A percentile compares a stretch with the other conserved stretches of the same genome.
Evolutionary conservation across 148 eudicot species (phyloP).

Genomic region (Silene latifolia): DNA sequence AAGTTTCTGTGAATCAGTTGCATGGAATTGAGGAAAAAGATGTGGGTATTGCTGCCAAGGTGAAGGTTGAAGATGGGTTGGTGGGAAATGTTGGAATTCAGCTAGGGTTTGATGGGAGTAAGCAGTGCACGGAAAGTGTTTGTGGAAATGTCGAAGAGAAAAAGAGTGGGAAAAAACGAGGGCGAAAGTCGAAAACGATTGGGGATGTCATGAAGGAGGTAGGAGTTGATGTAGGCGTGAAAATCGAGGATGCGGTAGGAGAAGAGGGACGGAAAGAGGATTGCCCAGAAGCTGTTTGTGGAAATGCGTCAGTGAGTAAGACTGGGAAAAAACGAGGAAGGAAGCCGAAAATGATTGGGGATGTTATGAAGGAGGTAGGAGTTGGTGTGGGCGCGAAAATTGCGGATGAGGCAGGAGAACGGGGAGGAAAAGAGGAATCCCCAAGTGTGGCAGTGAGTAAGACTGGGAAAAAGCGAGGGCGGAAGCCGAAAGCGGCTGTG

Average conservation of each 20-base stretch:
- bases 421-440: not conserved
- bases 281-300: slow-evolving; percentile 10
- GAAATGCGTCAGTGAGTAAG: not conserved
- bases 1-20: not conserved
- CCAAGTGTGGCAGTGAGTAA: not conserved
- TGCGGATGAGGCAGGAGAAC: not conserved
- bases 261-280: not conserved
- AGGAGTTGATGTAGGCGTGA: not conserved
- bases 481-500: too few species aligned
- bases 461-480: not conserved
- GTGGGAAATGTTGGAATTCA: not conserved
- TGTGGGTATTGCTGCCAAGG: not conserved
- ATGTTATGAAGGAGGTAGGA: not conserved
- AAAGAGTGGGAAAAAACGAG: not conserved
- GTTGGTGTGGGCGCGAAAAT: not conserved
- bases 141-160: slow-evolving; percentile 36
- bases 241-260: not conserved
- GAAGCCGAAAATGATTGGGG: too few species aligned
- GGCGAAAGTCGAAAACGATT: slow-evolving; percentile 2
- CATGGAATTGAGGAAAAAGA: slow-evolving; percentile 8
- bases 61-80: slow-evolving; percentile 8
- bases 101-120: too few species aligned
- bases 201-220: not conserved
- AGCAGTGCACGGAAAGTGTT: slow-evolving; percentile 26
- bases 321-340: not conserved